Percentiles rank a stretch among this genome's conserved stretches.
Evolutionary conservation across 108 stramenopile species (phyloP).

Genomic region (Fragilariopsis cylindrus): DNA sequence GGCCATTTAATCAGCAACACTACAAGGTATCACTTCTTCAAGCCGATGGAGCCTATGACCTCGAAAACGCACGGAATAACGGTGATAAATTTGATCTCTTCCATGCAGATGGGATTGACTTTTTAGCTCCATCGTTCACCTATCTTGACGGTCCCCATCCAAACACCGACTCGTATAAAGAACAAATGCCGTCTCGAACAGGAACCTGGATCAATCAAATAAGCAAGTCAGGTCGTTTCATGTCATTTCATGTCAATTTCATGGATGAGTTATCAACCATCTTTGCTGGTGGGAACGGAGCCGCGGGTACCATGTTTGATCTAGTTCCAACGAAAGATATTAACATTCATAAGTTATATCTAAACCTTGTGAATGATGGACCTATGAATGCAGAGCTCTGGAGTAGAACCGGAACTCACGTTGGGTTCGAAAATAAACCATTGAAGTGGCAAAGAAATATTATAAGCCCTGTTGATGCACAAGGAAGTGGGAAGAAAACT

Average conservation of each 20-base stretch:
- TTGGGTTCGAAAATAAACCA: slow-evolving; percentile 15
- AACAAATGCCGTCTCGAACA: slow-evolving; percentile 2
- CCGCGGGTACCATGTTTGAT: slow-evolving; percentile 28
- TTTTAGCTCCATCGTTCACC: slow-evolving; percentile 32
- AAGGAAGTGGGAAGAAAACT: slow-evolving; percentile 23
- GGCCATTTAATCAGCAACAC: slow-evolving; percentile 64
- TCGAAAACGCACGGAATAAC: slow-evolving; percentile 47
- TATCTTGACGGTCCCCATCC: slow-evolving; percentile 33
- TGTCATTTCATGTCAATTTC: slow-evolving; percentile 10
- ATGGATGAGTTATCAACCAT: slow-evolving; percentile 21
- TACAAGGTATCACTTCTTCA: slow-evolving; percentile 72
- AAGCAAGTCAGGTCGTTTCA: neutral
- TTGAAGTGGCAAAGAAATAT: slow-evolving; percentile 11
- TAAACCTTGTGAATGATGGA: neutral
- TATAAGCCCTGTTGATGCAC: slow-evolving; percentile 1
- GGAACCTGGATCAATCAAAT: slow-evolving; percentile 8
- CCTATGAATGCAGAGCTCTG: slow-evolving; percentile 18
- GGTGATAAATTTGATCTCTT: slow-evolving; percentile 34
- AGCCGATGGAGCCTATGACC: slow-evolving; percentile 76
- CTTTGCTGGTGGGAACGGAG: slow-evolving; percentile 20
- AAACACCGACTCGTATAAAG: slow-evolving; percentile 50
- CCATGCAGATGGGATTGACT: slow-evolving; percentile 19
- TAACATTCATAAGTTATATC: neutral
- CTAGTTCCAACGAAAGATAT: slow-evolving; percentile 19
- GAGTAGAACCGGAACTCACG: slow-evolving; percentile 21